Evolutionary conservation across 345 rosid genomes (phyloP), one percentile per base, ranked within the genome.

Genomic region (Salix exigua): DNA sequence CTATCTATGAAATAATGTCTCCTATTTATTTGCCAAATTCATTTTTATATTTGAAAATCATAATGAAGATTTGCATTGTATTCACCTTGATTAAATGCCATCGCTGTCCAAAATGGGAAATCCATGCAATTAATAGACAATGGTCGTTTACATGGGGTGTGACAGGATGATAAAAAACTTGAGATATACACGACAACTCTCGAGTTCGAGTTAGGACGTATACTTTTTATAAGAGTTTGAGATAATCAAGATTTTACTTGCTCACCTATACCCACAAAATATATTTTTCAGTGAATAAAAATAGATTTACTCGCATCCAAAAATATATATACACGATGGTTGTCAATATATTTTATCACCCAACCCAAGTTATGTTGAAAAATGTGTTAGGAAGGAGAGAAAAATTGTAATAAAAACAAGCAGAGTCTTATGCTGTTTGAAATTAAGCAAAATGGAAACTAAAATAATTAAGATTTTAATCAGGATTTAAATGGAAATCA

Each of bases 201-300:
- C 5, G 35, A 33, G 6, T 33, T 33, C 1, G 6, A 4, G 35
- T 33, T 1, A 33, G 1, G 6, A 33, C 1, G 1, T 33, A 0
- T 1, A 33, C 1, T 33, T 0, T 0, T 33, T 33, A 33, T 33
- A 33, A 33, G 5, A 33, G 35, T 33, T 33, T 33, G 6, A 33
- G 35, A 33, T 0, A 33, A 33, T 4, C 6, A 33, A 5, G 35
- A 2, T 33, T 33, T 33, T 33, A 33, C 35, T 33, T 33, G 6
- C 6, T 33, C 6, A 33, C 0, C 1, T 4, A 0, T 0, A 0
- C 35, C 35, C 35, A 33, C 1, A 4, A 33, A 33, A 33, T 33
- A 0, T 5, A 33, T 5, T 33, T 33, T 33, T 0, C 35, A 33
- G 5, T 33, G 5, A 33, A 33, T 33, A 33, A 33, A 33, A 33